Base-by-base conservation (phyloP, 331 rosid species). In the Malus hybrid region DNA sequence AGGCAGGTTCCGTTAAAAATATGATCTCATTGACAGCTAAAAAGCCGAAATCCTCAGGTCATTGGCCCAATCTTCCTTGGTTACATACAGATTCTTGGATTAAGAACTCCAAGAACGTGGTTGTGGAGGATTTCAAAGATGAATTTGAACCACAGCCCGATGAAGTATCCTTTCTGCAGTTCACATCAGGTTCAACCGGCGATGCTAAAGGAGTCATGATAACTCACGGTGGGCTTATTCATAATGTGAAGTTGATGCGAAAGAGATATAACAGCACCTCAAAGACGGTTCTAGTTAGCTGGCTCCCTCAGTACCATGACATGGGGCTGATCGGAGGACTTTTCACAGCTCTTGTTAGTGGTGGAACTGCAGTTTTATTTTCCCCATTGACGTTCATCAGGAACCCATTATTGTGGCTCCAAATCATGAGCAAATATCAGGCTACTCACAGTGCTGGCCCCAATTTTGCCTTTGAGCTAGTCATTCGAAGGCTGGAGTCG, bases 231-330 rank as follows among this genome's bases (percentile, higher is more conserved):
- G 98, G 94, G 73, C 93, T 93, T 39, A 77, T 89, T 74, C 97
- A 93, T 75, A 93, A 93, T 12, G 97, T 91, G 80, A 89, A 88
- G 81, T 74, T 93, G 84, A 91, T 93, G 98, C 74, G 86, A 73
- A 87, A 61, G 46, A 83, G 86, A 84, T 89, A 93, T 77, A 88
- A 78, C 80, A 91, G 97, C 89, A 89, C 91, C 71, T 93, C 98
- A 32, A 93, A 78, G 82, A 93, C 96, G 62, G 71, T 87, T 42
- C 85, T 91, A 9, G 90, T 93, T 34, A 93, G 97, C 64, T 93
- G 98, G 97, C 97, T 91, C 78, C 98, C 98, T 72, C 98, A 91
- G 48, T 93, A 93, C 84, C 98, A 93, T 79, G 98, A 93, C 84
- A 93, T 93, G 97, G 98, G 98, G 63, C 79, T 93, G 65, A 93